Evolutionary conservation across 148 eudicot genomes (phyloP), one percentile per base, ranked within the genome.

Genomic region (Fagopyrum tataricum): DNA sequence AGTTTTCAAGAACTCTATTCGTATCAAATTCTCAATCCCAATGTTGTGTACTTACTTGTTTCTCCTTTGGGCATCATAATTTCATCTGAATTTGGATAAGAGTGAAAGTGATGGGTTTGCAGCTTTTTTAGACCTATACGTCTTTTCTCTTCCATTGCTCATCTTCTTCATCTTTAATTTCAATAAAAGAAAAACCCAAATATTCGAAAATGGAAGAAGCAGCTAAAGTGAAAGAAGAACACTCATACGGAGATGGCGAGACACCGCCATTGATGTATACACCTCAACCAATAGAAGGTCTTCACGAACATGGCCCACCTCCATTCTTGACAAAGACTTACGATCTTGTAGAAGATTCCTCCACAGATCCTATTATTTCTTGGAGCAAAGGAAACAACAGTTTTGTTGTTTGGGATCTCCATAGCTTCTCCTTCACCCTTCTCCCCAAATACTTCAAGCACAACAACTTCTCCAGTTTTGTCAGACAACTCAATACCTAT

Each of bases 341-440:
- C 74, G 87, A 86, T 4, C 75, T 86, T n/a, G 87, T 84, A 0
- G 86, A 84, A 23, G 84, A 86, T 67, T 76, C 74, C 9, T 71
- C 53, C 23, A 82, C 84, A 18, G 72, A 80, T 67, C 53, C 72
- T 15, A 11, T 84, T 4, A 72, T 86, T 58, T 84, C 86, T 70
- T 86, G 90, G 90, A 82, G 81, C 74, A 56, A 61, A 75, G 87
- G 82, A 17, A 81, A 84, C 75, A 84, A 86, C 71, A 84, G 90
- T 56, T 86, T 86, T 78, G 70, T 84, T 73, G 84, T 86, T 26
- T 82, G 84, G 90, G 87, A 86, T 72, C 85, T 81, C 9, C 82
- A 79, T 48, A 67, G 58, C 10, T 86, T 86, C 72, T 75, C 87
- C 67, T 62, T 72, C 24, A 55, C 77, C 44, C 79, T 86, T 18